Evolutionary conservation across 2,329 filamentous ascomycete species (phyloP), one percentile per base, ranked within the genome.

Genomic region (Pseudocercospora fijiensis): DNA sequence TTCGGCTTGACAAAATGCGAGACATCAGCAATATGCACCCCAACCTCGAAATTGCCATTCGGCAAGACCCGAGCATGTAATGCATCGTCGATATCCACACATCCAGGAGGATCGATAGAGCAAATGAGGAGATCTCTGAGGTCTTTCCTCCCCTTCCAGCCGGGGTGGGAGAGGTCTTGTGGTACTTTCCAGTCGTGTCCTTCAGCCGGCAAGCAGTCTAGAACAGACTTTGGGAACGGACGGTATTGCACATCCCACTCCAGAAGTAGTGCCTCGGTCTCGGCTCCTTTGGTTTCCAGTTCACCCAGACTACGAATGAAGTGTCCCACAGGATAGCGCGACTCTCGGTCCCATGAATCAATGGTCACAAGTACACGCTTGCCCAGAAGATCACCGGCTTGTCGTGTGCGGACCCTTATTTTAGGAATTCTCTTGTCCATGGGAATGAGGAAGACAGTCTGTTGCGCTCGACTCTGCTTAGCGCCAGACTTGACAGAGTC

Each of bases 361-460:
- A 99, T 96, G 0, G 92, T 93, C 47, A 97, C 91, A 10, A 99
- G 78, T 57, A 99, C 88, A 62, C 96, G 88, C 81, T 98, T 95
- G 4, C 95, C 95, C 27, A 97, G 78, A 3, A 99, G 84, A 72
- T 96, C 92, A 16, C 88, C 87, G 24, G 92, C 93, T 78, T 98
- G 95, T 58, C 95, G 86, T 10, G 95, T 98, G 57, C 93, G 88
- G 60, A 99, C 87, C 52, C 92, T 87, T 72, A 99, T 97, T 81
- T 98, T 99, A 2, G 95, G 95, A 22, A 99, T 90, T 72, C 92
- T 90, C 82, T 96, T 98, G 78, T 99, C 94, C 94, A 99, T 98
- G 3, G 95, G 93, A 56, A 98, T 88, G 18, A 99, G 84, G 78
- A 99, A 99, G 13, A 99, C 92, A 16, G 87, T 96, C 75, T 97